phyloP scores from a whole-genome alignment of 192 early-diverging fungal genomes.

The Obelidium mucronatum region DNA sequence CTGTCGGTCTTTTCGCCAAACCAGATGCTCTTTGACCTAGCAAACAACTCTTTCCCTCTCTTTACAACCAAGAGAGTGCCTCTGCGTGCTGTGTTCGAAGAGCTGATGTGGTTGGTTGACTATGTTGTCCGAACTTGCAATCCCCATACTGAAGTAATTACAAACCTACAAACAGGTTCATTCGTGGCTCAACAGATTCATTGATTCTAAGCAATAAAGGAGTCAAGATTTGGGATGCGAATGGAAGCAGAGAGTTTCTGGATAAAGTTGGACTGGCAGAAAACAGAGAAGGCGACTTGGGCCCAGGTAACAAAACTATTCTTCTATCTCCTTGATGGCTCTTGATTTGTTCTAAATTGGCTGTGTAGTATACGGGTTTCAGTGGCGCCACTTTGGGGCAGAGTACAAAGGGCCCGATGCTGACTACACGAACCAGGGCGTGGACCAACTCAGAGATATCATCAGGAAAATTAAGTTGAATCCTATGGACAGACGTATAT shows the following conservation, averaged over 20 bases:
- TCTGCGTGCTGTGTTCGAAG: constrained; percentile 89
- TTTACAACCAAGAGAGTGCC: constrained; percentile 97
- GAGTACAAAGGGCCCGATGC: constrained; percentile 80
- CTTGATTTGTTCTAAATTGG: not conserved
- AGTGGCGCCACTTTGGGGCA: constrained; percentile 99
- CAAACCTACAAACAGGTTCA: constrained; percentile 58
- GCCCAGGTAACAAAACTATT: constrained; percentile 56
- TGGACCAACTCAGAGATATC: constrained; percentile 90
- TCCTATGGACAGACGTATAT: constrained; percentile 90
- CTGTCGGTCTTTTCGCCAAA: constrained; percentile 75
- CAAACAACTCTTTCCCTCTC: constrained; percentile 79
- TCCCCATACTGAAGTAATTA: too few relatives aligned
- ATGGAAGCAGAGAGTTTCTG: constrained; percentile 90
- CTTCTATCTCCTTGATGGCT: not conserved
- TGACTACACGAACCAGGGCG: constrained; percentile 90
- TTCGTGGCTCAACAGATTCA: constrained; percentile 87
- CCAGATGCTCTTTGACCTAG: constrained; percentile 83
- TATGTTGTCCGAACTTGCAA: not conserved
- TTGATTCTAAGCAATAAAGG: constrained; percentile 74
- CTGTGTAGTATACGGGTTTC: constrained; percentile 98
- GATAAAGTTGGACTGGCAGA: constrained; percentile 80
- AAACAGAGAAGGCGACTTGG: constrained; percentile 86
- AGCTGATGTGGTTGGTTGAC: constrained; percentile 76
- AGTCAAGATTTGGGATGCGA: constrained; percentile 70
- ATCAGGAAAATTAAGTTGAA: constrained; percentile 84